Conservation (phyloP, 176 grass and related monocot genomes). For the Carex kokanica region DNA sequence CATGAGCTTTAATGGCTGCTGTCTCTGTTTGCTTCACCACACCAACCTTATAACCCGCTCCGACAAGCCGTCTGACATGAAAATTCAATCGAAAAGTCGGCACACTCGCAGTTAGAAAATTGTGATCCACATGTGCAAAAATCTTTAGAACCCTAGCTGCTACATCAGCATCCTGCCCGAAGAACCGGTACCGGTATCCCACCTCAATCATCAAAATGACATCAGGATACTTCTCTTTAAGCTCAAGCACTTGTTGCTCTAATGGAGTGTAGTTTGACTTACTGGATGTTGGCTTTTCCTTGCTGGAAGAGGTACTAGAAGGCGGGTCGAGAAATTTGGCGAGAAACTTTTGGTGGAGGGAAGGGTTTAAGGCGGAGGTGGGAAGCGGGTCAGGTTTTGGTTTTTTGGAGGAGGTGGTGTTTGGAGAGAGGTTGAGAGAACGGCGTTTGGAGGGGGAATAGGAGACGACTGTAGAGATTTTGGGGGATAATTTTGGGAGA, state of each 20-base stretch:
- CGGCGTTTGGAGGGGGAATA: conserved; percentile 69
- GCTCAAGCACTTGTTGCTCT: conserved; percentile 74
- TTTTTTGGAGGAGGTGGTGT: conserved; percentile 28
- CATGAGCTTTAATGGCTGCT: conserved; percentile 75
- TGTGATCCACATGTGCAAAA: conserved; percentile 71
- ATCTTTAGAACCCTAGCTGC: conserved; percentile 76
- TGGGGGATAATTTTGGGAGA: conserved; percentile 29
- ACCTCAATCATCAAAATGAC: conserved; percentile 92
- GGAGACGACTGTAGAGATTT: conserved; percentile 48
- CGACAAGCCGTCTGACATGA: conserved; percentile 79
- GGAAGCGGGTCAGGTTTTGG: conserved; percentile 30
- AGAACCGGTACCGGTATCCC: conserved; percentile 86
- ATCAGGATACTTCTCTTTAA: conserved; percentile 62
- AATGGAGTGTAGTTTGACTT: conserved; percentile 62
- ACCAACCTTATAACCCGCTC: conserved; percentile 57
- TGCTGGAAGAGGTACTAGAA: not conserved
- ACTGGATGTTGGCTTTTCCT: not conserved
- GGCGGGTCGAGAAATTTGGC: conserved; percentile 51
- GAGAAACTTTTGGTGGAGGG: conserved; percentile 44
- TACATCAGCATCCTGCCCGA: conserved; percentile 71
- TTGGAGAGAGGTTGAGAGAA: conserved; percentile 57
- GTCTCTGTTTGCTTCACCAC: conserved; percentile 97
- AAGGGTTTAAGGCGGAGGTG: conserved; percentile 16
- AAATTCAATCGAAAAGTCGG: conserved; percentile 85
- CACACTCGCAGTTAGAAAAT: conserved; percentile 75